Percentiles rank a stretch among this genome's conserved stretches.
Evolutionary conservation across 2,329 filamentous ascomycete genomes (phyloP).

Genomic region (Ophiosphaerella herpotricha): DNA sequence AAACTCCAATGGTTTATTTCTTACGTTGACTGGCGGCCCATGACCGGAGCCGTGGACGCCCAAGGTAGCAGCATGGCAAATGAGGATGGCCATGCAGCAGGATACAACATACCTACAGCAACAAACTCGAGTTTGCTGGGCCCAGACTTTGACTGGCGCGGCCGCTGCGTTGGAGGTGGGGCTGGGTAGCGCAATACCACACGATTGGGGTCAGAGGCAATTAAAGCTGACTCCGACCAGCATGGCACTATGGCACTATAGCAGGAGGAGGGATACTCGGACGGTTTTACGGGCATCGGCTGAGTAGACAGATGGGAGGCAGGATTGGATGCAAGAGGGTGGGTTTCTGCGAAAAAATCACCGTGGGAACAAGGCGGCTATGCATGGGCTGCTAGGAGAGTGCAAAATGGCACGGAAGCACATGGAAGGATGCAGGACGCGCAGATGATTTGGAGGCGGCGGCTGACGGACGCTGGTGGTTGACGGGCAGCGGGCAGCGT

Average conservation of each 20-base stretch:
- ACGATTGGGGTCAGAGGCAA: conserved; percentile 1
- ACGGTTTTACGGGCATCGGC: background rate
- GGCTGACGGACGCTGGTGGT: background rate
- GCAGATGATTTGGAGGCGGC: too few relatives aligned
- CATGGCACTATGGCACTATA: background rate
- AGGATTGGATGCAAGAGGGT: background rate
- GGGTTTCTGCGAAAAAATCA: too few relatives aligned
- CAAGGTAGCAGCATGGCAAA: background rate
- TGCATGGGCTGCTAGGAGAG: too few relatives aligned
- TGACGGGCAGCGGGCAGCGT: background rate
- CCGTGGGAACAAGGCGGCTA: too few relatives aligned
- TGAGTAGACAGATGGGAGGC: background rate
- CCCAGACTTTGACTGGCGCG: conserved; percentile 14
- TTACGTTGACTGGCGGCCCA: background rate
- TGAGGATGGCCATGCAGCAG: conserved; percentile 14
- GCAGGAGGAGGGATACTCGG: background rate
- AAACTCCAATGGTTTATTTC: too few relatives aligned
- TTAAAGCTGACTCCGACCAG: background rate
- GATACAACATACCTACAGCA: conserved; percentile 4
- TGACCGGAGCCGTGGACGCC: background rate
- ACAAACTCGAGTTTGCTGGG: conserved; percentile 9
- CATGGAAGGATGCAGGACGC: too few relatives aligned
- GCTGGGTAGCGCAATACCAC: conserved; percentile 13
- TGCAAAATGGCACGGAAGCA: too few relatives aligned
- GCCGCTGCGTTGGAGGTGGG: conserved; percentile 8